Percentiles rank a stretch among this genome's conserved stretches.
These are phyloP conservation scores for Solanum medicagineum DNA, from an alignment of 257 asterid genomes.

Conservation along the genomic window DNA sequence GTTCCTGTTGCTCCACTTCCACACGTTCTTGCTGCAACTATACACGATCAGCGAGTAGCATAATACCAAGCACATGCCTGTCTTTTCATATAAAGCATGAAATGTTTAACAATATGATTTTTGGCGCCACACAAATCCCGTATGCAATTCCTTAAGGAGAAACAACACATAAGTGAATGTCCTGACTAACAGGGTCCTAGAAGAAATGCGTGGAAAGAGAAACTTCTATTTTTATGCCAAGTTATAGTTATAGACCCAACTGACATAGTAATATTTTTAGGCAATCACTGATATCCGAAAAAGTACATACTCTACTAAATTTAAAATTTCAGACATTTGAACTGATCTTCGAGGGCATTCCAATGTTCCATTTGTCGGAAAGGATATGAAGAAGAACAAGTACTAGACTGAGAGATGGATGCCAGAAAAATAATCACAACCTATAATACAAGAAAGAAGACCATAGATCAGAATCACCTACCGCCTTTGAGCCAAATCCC, in stretches of 20 bases:
- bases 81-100: not conserved
- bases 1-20: constrained; percentile 24
- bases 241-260: not conserved
- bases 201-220: not conserved
- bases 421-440: not conserved
- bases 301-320: not conserved
- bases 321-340: not conserved
- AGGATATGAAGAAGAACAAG: not conserved
- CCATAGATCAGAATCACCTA: not conserved
- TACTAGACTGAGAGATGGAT: not conserved
- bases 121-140: not conserved
- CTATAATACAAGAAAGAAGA: constrained; percentile 15
- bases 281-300: not conserved
- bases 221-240: not conserved
- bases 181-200: not conserved
- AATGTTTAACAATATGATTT: not conserved
- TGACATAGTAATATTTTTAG: not conserved
- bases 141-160: not conserved
- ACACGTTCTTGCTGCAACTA: constrained; percentile 36
- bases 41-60: not conserved
- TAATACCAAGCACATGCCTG: not conserved
- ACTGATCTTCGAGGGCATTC: not conserved
- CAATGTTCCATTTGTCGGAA: not conserved
- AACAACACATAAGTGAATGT: not conserved
- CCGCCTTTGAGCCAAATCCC: constrained; percentile 62